A percentile compares a stretch with the other conserved stretches of the same genome.
These are phyloP conservation scores for Suillus luteus DNA, from an alignment of 768 basidiomycete genomes.

Conservation along the genomic window DNA sequence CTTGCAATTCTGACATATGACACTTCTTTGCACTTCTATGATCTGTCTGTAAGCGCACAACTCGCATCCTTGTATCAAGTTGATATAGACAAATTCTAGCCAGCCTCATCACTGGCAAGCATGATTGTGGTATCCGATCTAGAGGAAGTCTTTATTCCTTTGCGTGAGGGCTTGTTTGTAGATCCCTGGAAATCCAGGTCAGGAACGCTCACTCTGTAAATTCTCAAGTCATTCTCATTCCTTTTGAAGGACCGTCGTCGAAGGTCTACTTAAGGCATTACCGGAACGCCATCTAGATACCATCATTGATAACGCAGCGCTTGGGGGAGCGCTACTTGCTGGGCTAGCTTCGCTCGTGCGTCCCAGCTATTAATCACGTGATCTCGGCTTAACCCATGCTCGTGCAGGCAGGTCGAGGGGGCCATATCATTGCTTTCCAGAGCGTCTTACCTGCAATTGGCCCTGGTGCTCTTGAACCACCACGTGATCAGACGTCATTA, in stretches of 20 bases:
- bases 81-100: constrained; percentile 23
- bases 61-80: constrained; percentile 13
- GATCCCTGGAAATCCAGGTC: constrained; percentile 73
- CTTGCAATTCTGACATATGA: constrained; percentile 89
- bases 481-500: constrained; percentile 60
- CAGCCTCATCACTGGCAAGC: constrained; percentile 51
- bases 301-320: constrained; percentile 55
- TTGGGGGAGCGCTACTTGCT: constrained; percentile 77
- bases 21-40: constrained; percentile 79
- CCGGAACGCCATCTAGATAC: constrained; percentile 60
- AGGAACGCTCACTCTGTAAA: constrained; percentile 24
- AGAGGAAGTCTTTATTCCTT: constrained; percentile 89
- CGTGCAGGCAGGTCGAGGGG: constrained; percentile 64
- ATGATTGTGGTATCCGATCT: constrained; percentile 88
- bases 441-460: constrained; percentile 71
- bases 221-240: background rate
- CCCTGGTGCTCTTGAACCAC: constrained; percentile 62
- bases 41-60: constrained; percentile 68
- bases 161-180: constrained; percentile 73
- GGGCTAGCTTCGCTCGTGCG: constrained; percentile 72
- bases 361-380: constrained; percentile 21
- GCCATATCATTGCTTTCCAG: constrained; percentile 75
- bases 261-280: constrained; percentile 64
- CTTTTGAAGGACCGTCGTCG: constrained; percentile 56
- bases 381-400: constrained; percentile 13